phyloP scores from a whole-genome alignment of 805 yeast genomes.

The Yamadazyma ubonensis region DNA sequence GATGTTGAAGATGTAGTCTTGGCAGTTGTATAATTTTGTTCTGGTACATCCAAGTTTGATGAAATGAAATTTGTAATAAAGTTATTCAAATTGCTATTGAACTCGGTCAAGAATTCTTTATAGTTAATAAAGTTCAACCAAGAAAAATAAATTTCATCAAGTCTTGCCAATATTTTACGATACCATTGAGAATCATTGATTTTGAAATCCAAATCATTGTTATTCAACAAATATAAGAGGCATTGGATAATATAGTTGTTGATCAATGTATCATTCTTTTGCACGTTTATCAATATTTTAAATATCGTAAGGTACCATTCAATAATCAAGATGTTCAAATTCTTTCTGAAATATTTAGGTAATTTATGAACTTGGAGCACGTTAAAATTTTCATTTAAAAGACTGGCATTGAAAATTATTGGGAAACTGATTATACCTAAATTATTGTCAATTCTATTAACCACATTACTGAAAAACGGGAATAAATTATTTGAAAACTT shows the following conservation, averaged over 20 bases:
- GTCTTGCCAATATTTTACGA: constrained; percentile 9
- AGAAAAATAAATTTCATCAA: constrained; percentile 8
- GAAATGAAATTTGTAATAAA: constrained; percentile 9
- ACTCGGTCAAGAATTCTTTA: constrained; percentile 7
- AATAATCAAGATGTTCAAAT: constrained; percentile 31
- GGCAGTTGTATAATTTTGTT: constrained; percentile 6
- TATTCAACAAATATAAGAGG: constrained; percentile 23
- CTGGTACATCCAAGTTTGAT: constrained; percentile 1
- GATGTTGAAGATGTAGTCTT: constrained; percentile 1
- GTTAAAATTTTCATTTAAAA: constrained; percentile 23
- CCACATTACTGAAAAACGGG: constrained; percentile 14
- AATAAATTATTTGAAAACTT: constrained; percentile 18
- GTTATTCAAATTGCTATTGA: constrained; percentile 7
- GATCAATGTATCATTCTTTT: constrained; percentile 16
- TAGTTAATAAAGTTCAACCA: constrained; percentile 15
- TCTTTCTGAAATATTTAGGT: constrained; percentile 24
- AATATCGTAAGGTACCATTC: constrained; percentile 48
- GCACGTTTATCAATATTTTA: constrained; percentile 36
- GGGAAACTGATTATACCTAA: constrained; percentile 54
- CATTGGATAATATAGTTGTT: constrained; percentile 30
- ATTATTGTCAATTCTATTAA: constrained; percentile 44
- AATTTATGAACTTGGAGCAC: constrained; percentile 22
- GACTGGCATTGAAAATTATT: constrained; percentile 38
- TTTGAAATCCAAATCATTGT: constrained; percentile 13
- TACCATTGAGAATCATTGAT: constrained; percentile 11